Conservation (phyloP, 805 yeast species). For the Barnettozyma botsteinii region DNA sequence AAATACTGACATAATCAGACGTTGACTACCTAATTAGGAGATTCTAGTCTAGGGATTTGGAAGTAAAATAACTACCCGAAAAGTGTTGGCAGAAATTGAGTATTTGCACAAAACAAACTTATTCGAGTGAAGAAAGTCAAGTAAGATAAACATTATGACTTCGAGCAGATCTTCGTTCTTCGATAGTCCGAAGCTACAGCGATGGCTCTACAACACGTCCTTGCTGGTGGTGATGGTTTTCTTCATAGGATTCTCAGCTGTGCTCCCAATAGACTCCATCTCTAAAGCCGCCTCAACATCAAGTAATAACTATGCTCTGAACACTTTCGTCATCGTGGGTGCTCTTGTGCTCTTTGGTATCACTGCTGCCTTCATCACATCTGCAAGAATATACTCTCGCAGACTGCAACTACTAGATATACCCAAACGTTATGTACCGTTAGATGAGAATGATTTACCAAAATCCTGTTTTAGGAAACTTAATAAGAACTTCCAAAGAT, state of each 20-base stretch:
- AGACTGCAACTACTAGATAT: slow-evolving; percentile 63
- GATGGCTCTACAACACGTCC: slow-evolving; percentile 43
- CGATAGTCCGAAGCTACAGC: slow-evolving; percentile 14
- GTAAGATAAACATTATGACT: too few relatives aligned
- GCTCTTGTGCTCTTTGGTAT: slow-evolving; percentile 60
- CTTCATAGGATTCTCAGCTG: slow-evolving; percentile 55
- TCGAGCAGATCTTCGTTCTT: not conserved
- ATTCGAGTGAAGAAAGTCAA: too few relatives aligned
- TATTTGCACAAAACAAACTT: too few relatives aligned
- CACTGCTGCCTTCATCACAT: slow-evolving; percentile 43
- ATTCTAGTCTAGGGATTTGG: not conserved
- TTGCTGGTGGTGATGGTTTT: slow-evolving; percentile 34
- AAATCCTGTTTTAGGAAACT: slow-evolving; percentile 37
- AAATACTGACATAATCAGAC: not conserved
- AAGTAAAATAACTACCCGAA: too few relatives aligned
- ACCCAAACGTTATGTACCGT: slow-evolving; percentile 73
- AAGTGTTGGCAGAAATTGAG: too few relatives aligned
- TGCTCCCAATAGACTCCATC: slow-evolving; percentile 77
- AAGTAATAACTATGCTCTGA: slow-evolving; percentile 58
- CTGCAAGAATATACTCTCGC: slow-evolving; percentile 53
- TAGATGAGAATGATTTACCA: slow-evolving; percentile 55
- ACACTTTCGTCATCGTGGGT: slow-evolving; percentile 73
- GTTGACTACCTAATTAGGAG: slow-evolving; percentile 8
- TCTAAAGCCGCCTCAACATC: slow-evolving; percentile 52
- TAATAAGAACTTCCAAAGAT: slow-evolving; percentile 34